A percentile compares a stretch with the other conserved stretches of the same genome.
Evolutionary conservation across 257 asterid genomes (phyloP).

Genomic region (Paraleonurus japonicus): DNA sequence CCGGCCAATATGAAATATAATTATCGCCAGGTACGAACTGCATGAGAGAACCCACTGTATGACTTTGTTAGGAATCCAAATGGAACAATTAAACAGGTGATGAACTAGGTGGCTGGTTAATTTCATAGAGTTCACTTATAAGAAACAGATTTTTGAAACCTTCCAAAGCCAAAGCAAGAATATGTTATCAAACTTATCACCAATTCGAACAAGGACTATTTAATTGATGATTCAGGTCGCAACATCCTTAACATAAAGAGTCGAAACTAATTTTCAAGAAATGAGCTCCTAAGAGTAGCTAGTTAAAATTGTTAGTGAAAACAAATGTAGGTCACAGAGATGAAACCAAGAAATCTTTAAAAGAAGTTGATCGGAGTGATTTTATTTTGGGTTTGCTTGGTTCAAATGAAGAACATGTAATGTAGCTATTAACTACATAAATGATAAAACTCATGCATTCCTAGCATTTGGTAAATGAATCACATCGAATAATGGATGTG

Average conservation of each 20-base stretch:
- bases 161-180: conserved; percentile 16
- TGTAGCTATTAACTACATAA: not conserved
- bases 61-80: conserved; percentile 45
- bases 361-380: not conserved
- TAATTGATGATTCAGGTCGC: conserved; percentile 10
- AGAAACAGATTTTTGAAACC: not conserved
- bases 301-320: not conserved
- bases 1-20: conserved; percentile 86
- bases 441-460: conserved; percentile 7
- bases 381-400: conserved; percentile 1
- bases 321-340: conserved; percentile 5
- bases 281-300: not conserved
- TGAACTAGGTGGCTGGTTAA: conserved; percentile 2
- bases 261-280: not conserved
- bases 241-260: conserved; percentile 7
- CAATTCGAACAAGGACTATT: not conserved
- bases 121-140: not conserved
- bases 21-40: conserved; percentile 60
- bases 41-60: conserved; percentile 41
- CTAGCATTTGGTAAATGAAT: conserved; percentile 4
- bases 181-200: not conserved
- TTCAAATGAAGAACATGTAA: not conserved
- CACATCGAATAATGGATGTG: not conserved
- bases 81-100: conserved; percentile 12
- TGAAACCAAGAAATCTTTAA: not conserved